Base-by-base conservation (phyloP, 2,329 filamentous ascomycete genomes). In the Fragosphaeria purpurea region DNA sequence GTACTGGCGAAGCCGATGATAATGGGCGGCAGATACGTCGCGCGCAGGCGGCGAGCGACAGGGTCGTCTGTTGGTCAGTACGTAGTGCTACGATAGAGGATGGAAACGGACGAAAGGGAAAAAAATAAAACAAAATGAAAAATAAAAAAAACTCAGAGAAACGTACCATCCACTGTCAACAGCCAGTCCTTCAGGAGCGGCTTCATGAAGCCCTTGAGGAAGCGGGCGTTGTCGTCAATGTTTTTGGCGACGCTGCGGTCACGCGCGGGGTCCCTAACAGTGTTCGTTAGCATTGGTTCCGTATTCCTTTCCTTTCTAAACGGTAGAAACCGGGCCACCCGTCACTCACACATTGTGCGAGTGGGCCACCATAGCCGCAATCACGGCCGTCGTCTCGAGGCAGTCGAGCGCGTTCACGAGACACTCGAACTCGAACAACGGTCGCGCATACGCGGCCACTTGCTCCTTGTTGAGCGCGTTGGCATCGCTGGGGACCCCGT, bases 1-100 rank as follows among this genome's bases (percentile, higher is more conserved):
- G 86, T 83, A 59, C 79, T 83, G 62, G 93, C 80, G 64, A 93
- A 96, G 3, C 86, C 87, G 46, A 98, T 75, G 41, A 95, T 73
- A 13, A 87, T 78, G 63, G 96, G 89, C 2, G 93, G 90, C 4
- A 98, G 74, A 65, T 95, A 97, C 0, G 80, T 78, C 50, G 81
- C 77, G 57, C 89, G 82, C 47, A 97, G 79, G 31, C 74, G 68
- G 45, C 68, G 67, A 45, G 88, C 76, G 50, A 86, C 80, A 12
- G 71, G 63, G 53, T 79, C 76, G 60, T 84, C 85, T 62, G 47
- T 48, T 54, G 49, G 35, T 49, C 30, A 50, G 42, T 6, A 30
- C 10, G n/a, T n/a, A 10, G 9, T 34, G 8, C n/a, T n/a, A 22
- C 3, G 22, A 22, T 22, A 22, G n/a, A n/a, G n/a, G n/a, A 22